Evolutionary conservation across 768 basidiomycete species (phyloP).

Genomic region (Serpula lacrymans): DNA sequence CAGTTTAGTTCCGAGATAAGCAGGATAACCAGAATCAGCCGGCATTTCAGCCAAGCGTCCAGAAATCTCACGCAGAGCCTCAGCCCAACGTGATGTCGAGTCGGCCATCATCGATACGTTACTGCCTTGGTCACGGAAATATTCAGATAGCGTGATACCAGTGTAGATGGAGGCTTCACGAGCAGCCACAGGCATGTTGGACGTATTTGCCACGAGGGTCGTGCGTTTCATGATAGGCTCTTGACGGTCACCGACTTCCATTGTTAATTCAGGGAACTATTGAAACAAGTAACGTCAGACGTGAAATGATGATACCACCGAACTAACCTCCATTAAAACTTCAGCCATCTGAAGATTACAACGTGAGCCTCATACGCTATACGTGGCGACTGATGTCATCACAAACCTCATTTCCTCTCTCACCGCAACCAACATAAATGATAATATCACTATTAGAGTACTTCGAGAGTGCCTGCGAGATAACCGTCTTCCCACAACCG

Average conservation of each 20-base stretch:
- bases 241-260: slow-evolving; percentile 89
- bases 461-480: slow-evolving; percentile 96
- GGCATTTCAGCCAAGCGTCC: slow-evolving; percentile 99
- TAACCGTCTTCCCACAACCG: slow-evolving; percentile 98
- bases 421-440: slow-evolving; percentile 98
- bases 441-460: slow-evolving; percentile 99
- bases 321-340: slow-evolving; percentile 90
- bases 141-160: slow-evolving; percentile 97
- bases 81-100: slow-evolving; percentile 98
- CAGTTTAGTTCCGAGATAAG: slow-evolving; percentile 92
- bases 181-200: slow-evolving; percentile 99
- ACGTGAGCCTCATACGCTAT: no score
- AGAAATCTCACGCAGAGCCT: slow-evolving; percentile 97
- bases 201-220: slow-evolving; percentile 97
- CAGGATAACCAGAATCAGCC: slow-evolving; percentile 98
- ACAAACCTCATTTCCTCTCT: slow-evolving; percentile 91
- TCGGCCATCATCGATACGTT: slow-evolving; percentile 99
- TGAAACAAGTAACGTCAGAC: slow-evolving; percentile 10
- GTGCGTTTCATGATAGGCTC: slow-evolving; percentile 99
- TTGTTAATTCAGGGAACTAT: slow-evolving; percentile 85
- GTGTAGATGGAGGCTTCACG: slow-evolving; percentile 99
- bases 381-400: no score
- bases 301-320: slow-evolving; percentile 4
- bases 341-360: slow-evolving; percentile 92
- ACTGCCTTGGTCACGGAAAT: slow-evolving; percentile 98